These are phyloP conservation scores for Ogataea paraovalis DNA, from an alignment of 805 yeast genomes.

Conservation along the genomic window DNA sequence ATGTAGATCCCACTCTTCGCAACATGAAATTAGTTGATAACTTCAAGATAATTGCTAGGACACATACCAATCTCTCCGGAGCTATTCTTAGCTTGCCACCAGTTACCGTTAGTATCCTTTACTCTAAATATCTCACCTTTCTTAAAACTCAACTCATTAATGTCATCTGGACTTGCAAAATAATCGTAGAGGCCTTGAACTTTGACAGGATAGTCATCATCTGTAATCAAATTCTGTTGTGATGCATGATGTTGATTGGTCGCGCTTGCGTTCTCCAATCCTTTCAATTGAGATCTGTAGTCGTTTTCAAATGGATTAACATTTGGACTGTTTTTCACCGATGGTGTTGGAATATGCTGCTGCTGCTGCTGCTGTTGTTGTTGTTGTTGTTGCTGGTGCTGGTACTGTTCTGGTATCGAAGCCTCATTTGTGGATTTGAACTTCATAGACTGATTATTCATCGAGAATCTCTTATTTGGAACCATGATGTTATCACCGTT, in stretches of 20 bases:
- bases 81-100: conserved; percentile 96
- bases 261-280: conserved; percentile 33
- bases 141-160: conserved; percentile 83
- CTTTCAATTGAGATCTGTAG: conserved; percentile 34
- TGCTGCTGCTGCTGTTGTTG: conserved; percentile 1
- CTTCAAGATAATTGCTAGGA: conserved; percentile 89
- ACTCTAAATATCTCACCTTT: conserved; percentile 91
- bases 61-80: conserved; percentile 95
- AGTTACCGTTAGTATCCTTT: conserved; percentile 88
- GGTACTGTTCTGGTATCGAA: conserved; percentile 3
- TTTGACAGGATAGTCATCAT: conserved; percentile 64
- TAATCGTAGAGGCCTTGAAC: conserved; percentile 87
- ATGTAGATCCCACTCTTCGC: background rate
- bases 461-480: conserved; percentile 7
- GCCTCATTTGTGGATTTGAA: conserved; percentile 4
- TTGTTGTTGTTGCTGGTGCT: conserved; percentile 1
- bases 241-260: conserved; percentile 1
- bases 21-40: conserved; percentile 40
- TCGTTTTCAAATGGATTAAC: conserved; percentile 21
- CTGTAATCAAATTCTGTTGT: conserved; percentile 13
- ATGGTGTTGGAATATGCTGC: background rate
- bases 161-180: conserved; percentile 88
- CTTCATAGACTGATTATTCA: background rate
- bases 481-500: conserved; percentile 32
- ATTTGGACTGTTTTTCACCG: conserved; percentile 6